These are phyloP conservation scores for Macrolepiota fuliginosa DNA, from an alignment of 768 basidiomycete species.

Conservation along the genomic window DNA sequence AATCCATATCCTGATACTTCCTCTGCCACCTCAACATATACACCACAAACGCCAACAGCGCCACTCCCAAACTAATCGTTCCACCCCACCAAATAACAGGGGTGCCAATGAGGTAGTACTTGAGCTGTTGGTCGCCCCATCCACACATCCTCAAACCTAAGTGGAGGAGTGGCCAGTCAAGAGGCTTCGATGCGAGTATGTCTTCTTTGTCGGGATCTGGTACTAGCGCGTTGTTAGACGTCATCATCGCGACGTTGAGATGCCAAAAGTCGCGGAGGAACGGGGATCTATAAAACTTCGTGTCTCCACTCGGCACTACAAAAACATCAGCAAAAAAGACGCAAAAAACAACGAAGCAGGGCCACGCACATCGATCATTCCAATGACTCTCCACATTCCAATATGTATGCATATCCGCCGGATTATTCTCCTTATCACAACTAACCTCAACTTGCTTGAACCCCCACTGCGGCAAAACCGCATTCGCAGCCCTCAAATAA, in stretches of 20 bases:
- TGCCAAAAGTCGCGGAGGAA: conserved; percentile 99
- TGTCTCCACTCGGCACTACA: conserved; percentile 79
- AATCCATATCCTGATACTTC: conserved; percentile 89
- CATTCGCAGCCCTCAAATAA: conserved; percentile 87
- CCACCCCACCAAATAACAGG: conserved; percentile 92
- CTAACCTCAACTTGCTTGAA: conserved; percentile 98
- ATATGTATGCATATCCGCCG: conserved; percentile 79
- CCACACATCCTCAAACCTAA: conserved; percentile 97
- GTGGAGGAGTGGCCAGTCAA: conserved; percentile 91
- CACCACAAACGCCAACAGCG: conserved; percentile 47
- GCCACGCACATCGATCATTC: conserved; percentile 85
- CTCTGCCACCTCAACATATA: conserved; percentile 85
- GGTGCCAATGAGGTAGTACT: conserved; percentile 94
- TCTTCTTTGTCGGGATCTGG: conserved; percentile 99
- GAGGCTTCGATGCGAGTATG: conserved; percentile 89
- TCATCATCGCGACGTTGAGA: conserved; percentile 99
- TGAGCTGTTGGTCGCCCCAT: conserved; percentile 83
- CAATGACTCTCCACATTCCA: conserved; percentile 99
- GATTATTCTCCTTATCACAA: conserved; percentile 87
- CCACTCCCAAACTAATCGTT: conserved; percentile 59
- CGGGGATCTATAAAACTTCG: conserved; percentile 83
- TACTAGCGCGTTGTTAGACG: conserved; percentile 96
- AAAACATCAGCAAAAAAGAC: background rate
- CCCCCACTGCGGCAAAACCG: conserved; percentile 93
- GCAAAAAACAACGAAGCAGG: background rate